Evolutionary conservation across 306 rosid genomes (phyloP), one percentile per base, ranked within the genome.

Genomic region (Senna siamea): DNA sequence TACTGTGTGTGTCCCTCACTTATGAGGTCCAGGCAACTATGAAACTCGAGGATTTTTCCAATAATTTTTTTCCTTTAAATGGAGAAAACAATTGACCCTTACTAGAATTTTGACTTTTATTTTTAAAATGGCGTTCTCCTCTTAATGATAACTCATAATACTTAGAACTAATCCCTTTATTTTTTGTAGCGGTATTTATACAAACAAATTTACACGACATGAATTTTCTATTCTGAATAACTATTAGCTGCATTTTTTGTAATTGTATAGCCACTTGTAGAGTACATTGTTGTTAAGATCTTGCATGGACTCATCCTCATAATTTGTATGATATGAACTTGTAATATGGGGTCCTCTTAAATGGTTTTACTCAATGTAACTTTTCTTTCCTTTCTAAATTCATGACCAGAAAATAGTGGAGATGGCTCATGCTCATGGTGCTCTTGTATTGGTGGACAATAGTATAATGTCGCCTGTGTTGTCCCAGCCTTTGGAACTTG

Each of bases 391-490:
- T 10, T 67, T 63, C 70, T 76, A 56, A 41, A 54, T 73, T 68
- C 28, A n/a, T 76, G 50, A 79, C 76, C 87, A 93, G 98, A 89
- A 84, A 93, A 91, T 93, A 78, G 84, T 84, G 38, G 88, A 78
- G 74, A 69, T 93, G 74, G 90, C 96, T 67, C 98, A 89, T 84
- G 85, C 87, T 63, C 90, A 87, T 56, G 93, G 85, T 53, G 92
- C 97, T 76, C 84, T 88, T 60, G 75, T 93, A 76, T 38, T 91
- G 87, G 98, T 91, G 75, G 98, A 93, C 87, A 93, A 89, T 76
- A 93, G 91, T 78, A 93, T 93, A 82, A 82, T 93, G 97, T 89
- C 98, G 17, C 98, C 98, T 66, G 91, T 91, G 57, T 84, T 93
- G 83, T 93, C 93, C 51, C 84, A 57, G 64, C 98, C 98, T 53